Percentiles rank a stretch among this genome's conserved stretches.
phyloP scores from a whole-genome alignment of 1,284 basidiomycete genomes.

The Fomitopsis pinicola region DNA sequence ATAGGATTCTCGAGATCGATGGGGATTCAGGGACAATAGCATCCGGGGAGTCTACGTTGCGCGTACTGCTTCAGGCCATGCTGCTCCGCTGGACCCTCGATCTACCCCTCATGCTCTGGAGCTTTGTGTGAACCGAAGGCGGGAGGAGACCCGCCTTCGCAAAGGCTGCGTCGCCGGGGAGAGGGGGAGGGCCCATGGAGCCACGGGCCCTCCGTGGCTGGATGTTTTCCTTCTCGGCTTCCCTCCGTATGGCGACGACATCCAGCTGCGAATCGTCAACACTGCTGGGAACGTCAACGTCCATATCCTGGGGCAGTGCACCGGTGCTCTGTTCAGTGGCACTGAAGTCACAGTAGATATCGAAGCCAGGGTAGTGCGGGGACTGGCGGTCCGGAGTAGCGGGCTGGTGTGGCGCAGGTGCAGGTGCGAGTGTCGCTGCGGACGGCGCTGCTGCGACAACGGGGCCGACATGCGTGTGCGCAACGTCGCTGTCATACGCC shows the following conservation, averaged over 20 bases:
- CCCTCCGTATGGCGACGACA: slow-evolving; percentile 27
- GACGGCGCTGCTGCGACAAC: not conserved
- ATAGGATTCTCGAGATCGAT: not conserved
- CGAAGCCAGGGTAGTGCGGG: slow-evolving; percentile 71
- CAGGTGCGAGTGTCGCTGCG: not conserved
- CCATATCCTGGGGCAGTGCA: not conserved
- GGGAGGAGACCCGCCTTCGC: slow-evolving; percentile 15
- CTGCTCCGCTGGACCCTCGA: not conserved
- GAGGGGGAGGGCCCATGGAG: slow-evolving; percentile 5
- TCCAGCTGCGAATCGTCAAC: slow-evolving; percentile 10
- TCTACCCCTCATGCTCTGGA: not conserved
- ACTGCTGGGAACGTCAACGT: not conserved
- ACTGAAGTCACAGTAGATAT: slow-evolving; percentile 52
- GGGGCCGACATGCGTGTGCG: not conserved
- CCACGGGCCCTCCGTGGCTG: slow-evolving; percentile 20
- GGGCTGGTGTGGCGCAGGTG: slow-evolving; percentile 29
- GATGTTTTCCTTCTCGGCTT: slow-evolving; percentile 52
- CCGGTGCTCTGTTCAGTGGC: slow-evolving; percentile 24
- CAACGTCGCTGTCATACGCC: not conserved
- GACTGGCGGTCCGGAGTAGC: slow-evolving; percentile 51
- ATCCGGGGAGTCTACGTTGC: not conserved
- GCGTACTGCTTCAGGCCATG: not conserved
- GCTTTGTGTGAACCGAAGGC: slow-evolving; percentile 5
- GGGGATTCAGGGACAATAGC: not conserved
- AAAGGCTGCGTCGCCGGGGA: slow-evolving; percentile 13